Conservation (phyloP, 768 basidiomycete species). For the Udeniomyces megalosporus region DNA sequence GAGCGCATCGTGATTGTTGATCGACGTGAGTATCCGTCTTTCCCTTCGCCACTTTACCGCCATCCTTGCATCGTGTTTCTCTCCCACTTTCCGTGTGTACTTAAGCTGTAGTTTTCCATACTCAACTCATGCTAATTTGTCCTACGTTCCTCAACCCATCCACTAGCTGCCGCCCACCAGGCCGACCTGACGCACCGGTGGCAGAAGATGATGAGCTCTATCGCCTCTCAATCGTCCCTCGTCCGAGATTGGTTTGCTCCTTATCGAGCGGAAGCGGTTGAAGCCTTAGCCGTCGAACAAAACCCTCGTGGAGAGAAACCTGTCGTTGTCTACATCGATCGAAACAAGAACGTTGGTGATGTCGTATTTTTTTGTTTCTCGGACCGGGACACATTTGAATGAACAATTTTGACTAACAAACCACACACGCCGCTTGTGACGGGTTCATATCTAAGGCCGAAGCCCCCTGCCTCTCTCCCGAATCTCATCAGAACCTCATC, state of each 20-base stretch:
- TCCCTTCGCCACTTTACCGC: no score
- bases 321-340: conserved; percentile 25
- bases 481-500: conserved; percentile 21
- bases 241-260: not conserved
- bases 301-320: conserved; percentile 20
- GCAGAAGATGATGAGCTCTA: not conserved
- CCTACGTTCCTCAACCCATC: no score
- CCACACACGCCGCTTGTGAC: no score
- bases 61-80: no score
- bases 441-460: no score
- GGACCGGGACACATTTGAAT: no score
- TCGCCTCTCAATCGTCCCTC: not conserved
- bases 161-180: not conserved
- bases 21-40: conserved; percentile 19
- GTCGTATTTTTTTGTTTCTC: not conserved
- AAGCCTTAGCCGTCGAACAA: not conserved
- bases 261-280: not conserved
- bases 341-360: conserved; percentile 22
- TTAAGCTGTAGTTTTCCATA: not conserved
- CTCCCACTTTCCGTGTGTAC: no score
- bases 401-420: no score
- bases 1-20: conserved; percentile 27
- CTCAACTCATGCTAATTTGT: not conserved
- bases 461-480: conserved; percentile 17
- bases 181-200: not conserved